A percentile compares a stretch with the other conserved stretches of the same genome.
Conservation (phyloP, 305 asterid genomes). For the Solanum chacoense region DNA sequence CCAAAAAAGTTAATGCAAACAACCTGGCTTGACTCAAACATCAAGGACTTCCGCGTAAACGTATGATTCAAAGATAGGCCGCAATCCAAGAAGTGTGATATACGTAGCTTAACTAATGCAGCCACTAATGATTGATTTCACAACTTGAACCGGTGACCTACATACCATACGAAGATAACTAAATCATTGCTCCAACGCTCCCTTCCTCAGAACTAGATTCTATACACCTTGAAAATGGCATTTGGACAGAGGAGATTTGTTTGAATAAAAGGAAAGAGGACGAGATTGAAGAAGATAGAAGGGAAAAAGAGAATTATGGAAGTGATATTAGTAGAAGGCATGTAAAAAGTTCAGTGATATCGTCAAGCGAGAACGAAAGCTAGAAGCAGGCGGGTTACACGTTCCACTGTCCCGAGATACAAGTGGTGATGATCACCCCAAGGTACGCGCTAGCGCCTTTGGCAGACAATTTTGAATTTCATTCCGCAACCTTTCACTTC, state of each 20-base stretch:
- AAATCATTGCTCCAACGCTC: neutral
- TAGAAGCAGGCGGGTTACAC: neutral
- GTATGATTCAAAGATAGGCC: neutral
- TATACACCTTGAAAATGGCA: neutral
- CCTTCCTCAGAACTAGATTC: neutral
- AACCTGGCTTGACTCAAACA: neutral
- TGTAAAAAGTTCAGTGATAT: neutral
- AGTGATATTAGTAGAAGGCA: neutral
- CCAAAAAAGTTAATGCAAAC: neutral
- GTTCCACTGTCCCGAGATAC: neutral
- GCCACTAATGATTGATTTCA: neutral
- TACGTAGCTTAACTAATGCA: fast-evolving
- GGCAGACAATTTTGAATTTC: neutral
- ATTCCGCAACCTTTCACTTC: neutral
- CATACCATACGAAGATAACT: neutral
- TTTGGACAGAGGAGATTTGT: neutral
- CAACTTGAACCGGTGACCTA: fast-evolving
- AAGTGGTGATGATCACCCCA: neutral
- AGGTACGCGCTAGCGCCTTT: neutral
- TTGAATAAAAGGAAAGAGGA: neutral
- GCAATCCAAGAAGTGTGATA: neutral
- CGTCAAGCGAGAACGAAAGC: neutral
- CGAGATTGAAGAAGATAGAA: neutral
- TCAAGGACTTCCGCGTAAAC: neutral
- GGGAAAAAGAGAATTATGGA: neutral